These are phyloP conservation scores for Lyophyllum decastes DNA, from an alignment of 768 basidiomycete genomes.

Conservation along the genomic window DNA sequence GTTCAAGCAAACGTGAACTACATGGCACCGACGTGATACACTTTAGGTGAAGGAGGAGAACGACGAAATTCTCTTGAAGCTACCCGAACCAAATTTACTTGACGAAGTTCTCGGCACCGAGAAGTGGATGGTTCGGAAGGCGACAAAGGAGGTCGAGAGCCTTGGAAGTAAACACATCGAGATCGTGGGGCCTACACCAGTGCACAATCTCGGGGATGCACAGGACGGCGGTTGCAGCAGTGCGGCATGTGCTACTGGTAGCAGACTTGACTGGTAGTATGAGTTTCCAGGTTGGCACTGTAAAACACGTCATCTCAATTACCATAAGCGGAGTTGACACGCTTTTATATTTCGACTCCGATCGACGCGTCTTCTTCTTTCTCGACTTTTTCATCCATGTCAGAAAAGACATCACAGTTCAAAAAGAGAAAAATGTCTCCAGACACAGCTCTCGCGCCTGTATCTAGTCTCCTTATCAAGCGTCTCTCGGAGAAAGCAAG, in stretches of 20 bases:
- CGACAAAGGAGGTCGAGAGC: constrained; percentile 40
- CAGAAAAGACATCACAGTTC: constrained; percentile 32
- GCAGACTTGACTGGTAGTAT: constrained; percentile 5
- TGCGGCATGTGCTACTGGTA: background rate
- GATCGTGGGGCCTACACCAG: constrained; percentile 22
- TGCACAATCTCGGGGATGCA: background rate
- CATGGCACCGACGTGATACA: background rate
- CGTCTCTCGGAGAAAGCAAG: constrained; percentile 79
- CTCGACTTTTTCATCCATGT: constrained; percentile 22
- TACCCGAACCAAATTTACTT: constrained; percentile 56
- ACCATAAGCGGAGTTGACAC: constrained; percentile 34
- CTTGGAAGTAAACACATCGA: constrained; percentile 31
- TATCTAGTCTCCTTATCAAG: constrained; percentile 75
- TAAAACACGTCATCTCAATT: constrained; percentile 4
- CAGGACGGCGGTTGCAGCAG: background rate
- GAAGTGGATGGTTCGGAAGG: constrained; percentile 64
- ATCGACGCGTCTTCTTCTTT: constrained; percentile 30
- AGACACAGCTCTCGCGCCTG: constrained; percentile 26
- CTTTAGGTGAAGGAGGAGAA: constrained; percentile 16
- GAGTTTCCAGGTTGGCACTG: too few relatives aligned
- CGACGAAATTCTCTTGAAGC: constrained; percentile 43
- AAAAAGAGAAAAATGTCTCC: constrained; percentile 67
- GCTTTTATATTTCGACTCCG: constrained; percentile 30
- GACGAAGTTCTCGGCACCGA: constrained; percentile 64
- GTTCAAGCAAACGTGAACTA: constrained; percentile 14